Evolutionary conservation across 805 yeast genomes (phyloP), one percentile per base, ranked within the genome.

Genomic region (Pichia exigua): DNA sequence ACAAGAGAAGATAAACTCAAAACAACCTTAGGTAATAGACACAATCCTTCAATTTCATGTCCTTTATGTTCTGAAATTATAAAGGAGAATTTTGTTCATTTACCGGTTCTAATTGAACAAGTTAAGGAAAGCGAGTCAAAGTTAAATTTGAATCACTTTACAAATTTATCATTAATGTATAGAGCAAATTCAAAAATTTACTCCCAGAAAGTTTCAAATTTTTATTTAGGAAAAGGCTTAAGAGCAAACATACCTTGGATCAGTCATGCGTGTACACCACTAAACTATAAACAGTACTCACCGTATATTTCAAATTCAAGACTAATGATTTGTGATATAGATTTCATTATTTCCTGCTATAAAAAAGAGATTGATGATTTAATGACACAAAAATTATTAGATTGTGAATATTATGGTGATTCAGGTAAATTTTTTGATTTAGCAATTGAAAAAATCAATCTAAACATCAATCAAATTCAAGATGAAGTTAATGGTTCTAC

Each of bases 21-120:
- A 8, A 66, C 56, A n/a, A 43, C 51, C 8, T 39, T 54, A 12
- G 54, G 54, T 18, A 51, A 51, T 41, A 26, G 28, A 21, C 54
- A 51, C 32, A 55, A 51, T 21, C 48, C 55, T 3, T 43, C 50
- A 17, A 54, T 58, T 20, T 48, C 54, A 44, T 91, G 97, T 65
- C 97, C 97, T 0, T 66, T 91, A 26, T 91, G 97, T 67, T 73
- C 82, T 4, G 79, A 81, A 45, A 67, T 70, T 42, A 73, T 85
- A 12, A 72, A 74, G 49, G 69, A 79, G 27, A 75, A 75, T 22
- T 74, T 76, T 26, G 82, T 80, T 48, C 71, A 83, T 11, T 76
- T 83, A 50, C 90, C 95, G 0, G 97, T 87, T 0, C 60, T 78
- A 45, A 73, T 76, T 44, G 73, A 73, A 35, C 65, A 66, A 13